Percentiles rank a stretch among this genome's conserved stretches.
These are phyloP conservation scores for Tetradesmus obliquus DNA, from an alignment of 139 green algal species.

Conservation along the genomic window DNA sequence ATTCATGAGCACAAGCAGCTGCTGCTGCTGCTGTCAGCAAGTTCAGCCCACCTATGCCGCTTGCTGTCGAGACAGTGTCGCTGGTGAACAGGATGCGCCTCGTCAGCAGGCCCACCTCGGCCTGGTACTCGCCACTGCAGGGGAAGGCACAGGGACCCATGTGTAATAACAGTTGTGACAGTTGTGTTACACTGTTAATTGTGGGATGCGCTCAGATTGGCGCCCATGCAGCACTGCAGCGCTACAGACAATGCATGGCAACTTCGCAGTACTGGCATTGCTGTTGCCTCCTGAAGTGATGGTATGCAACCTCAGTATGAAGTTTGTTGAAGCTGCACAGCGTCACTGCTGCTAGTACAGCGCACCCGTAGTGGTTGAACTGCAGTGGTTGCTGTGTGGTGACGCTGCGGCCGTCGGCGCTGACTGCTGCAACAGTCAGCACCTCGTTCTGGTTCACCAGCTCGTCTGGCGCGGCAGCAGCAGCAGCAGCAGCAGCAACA, in stretches of 20 bases:
- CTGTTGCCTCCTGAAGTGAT: too few relatives aligned
- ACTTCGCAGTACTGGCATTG: not conserved
- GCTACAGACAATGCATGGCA: not conserved
- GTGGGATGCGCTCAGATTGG: too few relatives aligned
- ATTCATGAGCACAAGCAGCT: too few relatives aligned
- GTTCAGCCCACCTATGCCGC: not conserved
- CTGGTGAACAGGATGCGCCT: conserved; percentile 51
- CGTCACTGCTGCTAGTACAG: too few relatives aligned
- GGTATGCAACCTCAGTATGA: too few relatives aligned
- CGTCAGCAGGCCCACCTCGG: conserved; percentile 57
- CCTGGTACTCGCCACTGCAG: conserved; percentile 52
- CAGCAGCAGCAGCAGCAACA: not conserved
- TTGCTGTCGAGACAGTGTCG: not conserved
- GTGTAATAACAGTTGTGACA: not conserved
- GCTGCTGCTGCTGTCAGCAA: too few relatives aligned
- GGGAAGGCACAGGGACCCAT: not conserved
- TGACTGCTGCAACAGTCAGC: conserved; percentile 43
- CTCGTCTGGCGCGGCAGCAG: conserved; percentile 43
- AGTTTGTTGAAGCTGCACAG: too few relatives aligned
- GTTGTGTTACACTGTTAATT: not conserved
- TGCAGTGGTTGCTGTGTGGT: conserved; percentile 7
- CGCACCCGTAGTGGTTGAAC: conserved; percentile 60
- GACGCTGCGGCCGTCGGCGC: conserved; percentile 29
- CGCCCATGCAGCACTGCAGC: not conserved
- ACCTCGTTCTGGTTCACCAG: conserved; percentile 65